These are phyloP conservation scores for Ajuga chamaepitys DNA, from an alignment of 257 asterid genomes.

Conservation along the genomic window DNA sequence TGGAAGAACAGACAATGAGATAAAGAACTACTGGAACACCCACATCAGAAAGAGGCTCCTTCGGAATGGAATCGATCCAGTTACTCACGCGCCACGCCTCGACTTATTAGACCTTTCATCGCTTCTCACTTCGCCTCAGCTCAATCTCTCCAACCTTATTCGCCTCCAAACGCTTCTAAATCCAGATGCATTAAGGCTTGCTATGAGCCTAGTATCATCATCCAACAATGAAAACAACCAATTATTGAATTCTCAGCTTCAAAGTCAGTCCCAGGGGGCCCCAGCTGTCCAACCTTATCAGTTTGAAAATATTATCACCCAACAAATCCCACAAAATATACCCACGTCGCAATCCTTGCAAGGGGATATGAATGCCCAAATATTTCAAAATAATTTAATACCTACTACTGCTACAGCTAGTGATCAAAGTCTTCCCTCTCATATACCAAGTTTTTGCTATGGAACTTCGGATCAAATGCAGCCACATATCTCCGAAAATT, in stretches of 20 bases:
- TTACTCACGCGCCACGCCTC: conserved; percentile 72
- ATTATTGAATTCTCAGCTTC: conserved; percentile 23
- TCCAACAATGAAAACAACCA: conserved; percentile 32
- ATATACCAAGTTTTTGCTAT: conserved; percentile 9
- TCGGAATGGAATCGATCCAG: conserved; percentile 73
- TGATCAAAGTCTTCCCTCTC: conserved; percentile 8
- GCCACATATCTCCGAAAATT: conserved; percentile 32
- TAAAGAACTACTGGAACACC: conserved; percentile 88
- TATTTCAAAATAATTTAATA: conserved; percentile 24
- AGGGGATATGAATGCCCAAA: conserved; percentile 11
- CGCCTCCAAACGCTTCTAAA: conserved; percentile 63
- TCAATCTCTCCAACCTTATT: conserved; percentile 42
- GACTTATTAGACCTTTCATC: conserved; percentile 60
- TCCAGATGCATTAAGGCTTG: conserved; percentile 51
- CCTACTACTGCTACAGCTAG: conserved; percentile 13
- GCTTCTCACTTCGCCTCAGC: conserved; percentile 41
- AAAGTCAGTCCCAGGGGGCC: conserved; percentile 23
- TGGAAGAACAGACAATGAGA: conserved; percentile 80
- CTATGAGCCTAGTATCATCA: conserved; percentile 32
- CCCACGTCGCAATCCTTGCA: conserved; percentile 22
- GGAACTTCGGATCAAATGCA: conserved; percentile 19
- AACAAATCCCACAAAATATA: conserved; percentile 28
- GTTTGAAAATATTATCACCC: conserved; percentile 33
- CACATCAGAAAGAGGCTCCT: conserved; percentile 72
- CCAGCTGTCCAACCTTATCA: conserved; percentile 35